Conservation (phyloP, 2,329 filamentous ascomycete genomes). For the Metarhizium humberi region DNA sequence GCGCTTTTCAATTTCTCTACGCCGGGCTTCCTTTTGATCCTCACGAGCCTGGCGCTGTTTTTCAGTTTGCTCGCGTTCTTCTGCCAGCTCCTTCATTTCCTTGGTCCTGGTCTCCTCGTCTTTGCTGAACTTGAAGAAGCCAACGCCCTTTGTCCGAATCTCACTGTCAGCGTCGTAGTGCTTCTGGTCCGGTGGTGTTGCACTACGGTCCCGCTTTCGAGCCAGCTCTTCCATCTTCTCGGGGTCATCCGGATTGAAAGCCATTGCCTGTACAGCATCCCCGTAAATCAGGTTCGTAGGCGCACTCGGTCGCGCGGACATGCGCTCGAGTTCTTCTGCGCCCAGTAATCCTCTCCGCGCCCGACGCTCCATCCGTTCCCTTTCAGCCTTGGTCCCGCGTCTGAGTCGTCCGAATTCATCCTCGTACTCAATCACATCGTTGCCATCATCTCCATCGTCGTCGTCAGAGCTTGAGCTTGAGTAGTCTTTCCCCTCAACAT, state of each 20-base stretch:
- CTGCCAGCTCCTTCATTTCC: constrained; percentile 69
- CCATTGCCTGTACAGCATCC: constrained; percentile 72
- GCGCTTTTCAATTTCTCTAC: constrained; percentile 54
- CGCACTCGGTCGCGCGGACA: constrained; percentile 56
- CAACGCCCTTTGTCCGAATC: constrained; percentile 78
- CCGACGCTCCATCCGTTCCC: constrained; percentile 51
- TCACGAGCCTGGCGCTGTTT: constrained; percentile 45
- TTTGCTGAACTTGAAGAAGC: constrained; percentile 82
- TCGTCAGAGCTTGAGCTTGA: constrained; percentile 31
- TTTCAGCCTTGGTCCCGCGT: constrained; percentile 60
- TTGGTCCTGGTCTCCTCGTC: constrained; percentile 54
- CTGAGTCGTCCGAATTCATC: constrained; percentile 89
- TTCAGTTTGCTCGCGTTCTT: constrained; percentile 61
- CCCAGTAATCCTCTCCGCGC: constrained; percentile 39
- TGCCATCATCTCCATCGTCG: constrained; percentile 30
- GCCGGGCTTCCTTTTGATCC: constrained; percentile 48
- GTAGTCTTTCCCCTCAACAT: constrained; percentile 49
- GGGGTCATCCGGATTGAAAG: constrained; percentile 68
- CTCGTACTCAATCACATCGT: constrained; percentile 71
- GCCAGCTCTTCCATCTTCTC: constrained; percentile 72
- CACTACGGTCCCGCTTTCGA: constrained; percentile 64
- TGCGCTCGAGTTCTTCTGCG: constrained; percentile 54
- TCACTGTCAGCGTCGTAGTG: constrained; percentile 85
- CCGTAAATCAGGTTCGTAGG: constrained; percentile 73
- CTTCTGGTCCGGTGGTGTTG: constrained; percentile 68